Evolutionary conservation across 1,139 yeast species (phyloP).

Genomic region (Sugiyamaella japonica): DNA sequence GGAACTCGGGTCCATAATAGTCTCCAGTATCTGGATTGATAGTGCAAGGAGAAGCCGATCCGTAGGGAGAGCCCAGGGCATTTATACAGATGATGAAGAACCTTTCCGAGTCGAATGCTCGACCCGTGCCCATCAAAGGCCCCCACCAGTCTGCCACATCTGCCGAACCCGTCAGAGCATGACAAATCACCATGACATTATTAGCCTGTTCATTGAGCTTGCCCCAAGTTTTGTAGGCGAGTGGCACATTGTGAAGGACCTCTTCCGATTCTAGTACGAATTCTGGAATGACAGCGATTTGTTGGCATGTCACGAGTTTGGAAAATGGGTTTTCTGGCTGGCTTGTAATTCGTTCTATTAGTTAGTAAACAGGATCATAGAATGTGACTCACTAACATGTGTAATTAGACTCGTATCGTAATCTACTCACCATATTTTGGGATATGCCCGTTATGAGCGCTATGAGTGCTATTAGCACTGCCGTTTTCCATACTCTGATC

Average conservation of each 20-base stretch:
- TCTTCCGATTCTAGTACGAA: constrained; percentile 83
- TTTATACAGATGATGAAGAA: constrained; percentile 86
- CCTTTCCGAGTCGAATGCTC: constrained; percentile 87
- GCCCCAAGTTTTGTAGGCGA: constrained; percentile 97
- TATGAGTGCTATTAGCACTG: neutral
- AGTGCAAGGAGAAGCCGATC: constrained; percentile 89
- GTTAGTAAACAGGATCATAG: neutral
- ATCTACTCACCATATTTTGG: constrained; percentile 1
- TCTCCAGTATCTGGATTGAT: constrained; percentile 69
- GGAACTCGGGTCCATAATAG: constrained; percentile 92
- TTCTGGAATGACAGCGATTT: constrained; percentile 76
- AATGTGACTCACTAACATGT: neutral
- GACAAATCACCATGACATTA: constrained; percentile 85
- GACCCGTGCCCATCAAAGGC: constrained; percentile 79
- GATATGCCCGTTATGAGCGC: too few species aligned
- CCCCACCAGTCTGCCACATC: constrained; percentile 99
- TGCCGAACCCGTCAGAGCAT: constrained; percentile 92
- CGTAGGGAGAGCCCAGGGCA: constrained; percentile 93
- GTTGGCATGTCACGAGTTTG: constrained; percentile 73
- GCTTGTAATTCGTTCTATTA: constrained; percentile 33
- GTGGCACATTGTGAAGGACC: constrained; percentile 68
- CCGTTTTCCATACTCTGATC: neutral
- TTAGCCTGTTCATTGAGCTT: constrained; percentile 61
- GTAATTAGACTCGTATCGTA: neutral
- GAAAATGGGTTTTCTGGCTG: constrained; percentile 71